Percentiles rank a stretch among this genome's conserved stretches.
Evolutionary conservation across 1,139 yeast species (phyloP).

Genomic region (Pichia sp.): DNA sequence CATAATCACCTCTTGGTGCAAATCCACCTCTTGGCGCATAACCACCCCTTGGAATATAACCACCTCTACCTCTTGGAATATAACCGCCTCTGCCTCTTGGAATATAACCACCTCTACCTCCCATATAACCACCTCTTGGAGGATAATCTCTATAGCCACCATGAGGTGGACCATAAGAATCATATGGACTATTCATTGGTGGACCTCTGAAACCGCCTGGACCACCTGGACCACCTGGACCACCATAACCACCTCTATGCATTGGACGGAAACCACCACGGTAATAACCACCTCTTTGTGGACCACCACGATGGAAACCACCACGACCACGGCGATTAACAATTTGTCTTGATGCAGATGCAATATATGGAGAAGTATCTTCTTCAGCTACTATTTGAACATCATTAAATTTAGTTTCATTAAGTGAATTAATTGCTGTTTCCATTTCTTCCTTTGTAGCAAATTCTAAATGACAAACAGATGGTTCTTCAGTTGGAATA

Average conservation of each 20-base stretch:
- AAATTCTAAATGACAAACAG: constrained; percentile 70
- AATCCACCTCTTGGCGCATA: constrained; percentile 26
- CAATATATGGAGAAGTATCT: constrained; percentile 71
- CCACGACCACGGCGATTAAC: constrained; percentile 39
- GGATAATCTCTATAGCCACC: constrained; percentile 27
- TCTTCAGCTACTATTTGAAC: constrained; percentile 61
- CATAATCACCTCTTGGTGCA: constrained; percentile 21
- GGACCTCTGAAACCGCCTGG: constrained; percentile 24
- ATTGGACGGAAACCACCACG: constrained; percentile 34
- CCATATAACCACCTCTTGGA: constrained; percentile 22
- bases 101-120: constrained; percentile 24
- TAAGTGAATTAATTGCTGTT: constrained; percentile 60
- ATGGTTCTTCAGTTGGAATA: constrained; percentile 62
- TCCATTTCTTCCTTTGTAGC: constrained; percentile 67
- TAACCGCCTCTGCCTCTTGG: constrained; percentile 28
- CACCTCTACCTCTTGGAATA: constrained; percentile 22
- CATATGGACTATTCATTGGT: constrained; percentile 37
- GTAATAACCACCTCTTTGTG: constrained; percentile 36
- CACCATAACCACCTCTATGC: constrained; percentile 22
- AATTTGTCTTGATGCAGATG: constrained; percentile 52
- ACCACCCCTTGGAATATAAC: constrained; percentile 18
- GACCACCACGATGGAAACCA: constrained; percentile 26
- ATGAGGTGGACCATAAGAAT: constrained; percentile 25
- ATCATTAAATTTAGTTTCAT: constrained; percentile 69
- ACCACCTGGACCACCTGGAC: constrained; percentile 29